Base-by-base conservation (phyloP, 169 alveolate species). In the Neospora caninum region DNA sequence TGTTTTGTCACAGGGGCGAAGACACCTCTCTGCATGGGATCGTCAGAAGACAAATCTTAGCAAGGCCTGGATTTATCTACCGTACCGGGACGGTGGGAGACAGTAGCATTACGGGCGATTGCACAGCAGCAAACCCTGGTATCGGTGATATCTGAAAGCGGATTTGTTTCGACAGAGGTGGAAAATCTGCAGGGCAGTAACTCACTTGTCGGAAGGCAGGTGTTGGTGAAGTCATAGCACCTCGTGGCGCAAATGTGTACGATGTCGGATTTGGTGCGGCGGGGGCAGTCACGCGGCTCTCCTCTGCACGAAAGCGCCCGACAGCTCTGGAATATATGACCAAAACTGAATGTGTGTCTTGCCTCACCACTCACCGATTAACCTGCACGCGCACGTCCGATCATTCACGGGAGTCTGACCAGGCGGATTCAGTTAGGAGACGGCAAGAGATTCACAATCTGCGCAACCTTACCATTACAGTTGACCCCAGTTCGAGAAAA, bases 391-490 rank as follows among this genome's bases (percentile, higher is more conserved):
- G 64, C 92, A 88, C 27, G 58, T 20, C 25, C 84, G 53, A 36
- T 88, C 92, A 39, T 41, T 88, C 84, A 88, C 27, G 45, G 92
- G 92, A 20, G 92, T 84, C 92, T 88, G 92, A 9, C 4, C 64
- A 53, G 42, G 31, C 1, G 34, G 36, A 7, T 20, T 49, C 58
- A 49, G 58, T 49, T 49, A 4, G 58, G 13, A 49, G 13, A 49
- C 58, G 58, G 58, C 58, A 49, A 4, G 58, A 49, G 58, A 49
- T 49, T 49, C 58, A 13, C 58, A 49, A 49, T 7, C 34, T 53
- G 43, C 41, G 67, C 27, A 87, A 29, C 43, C 69, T 20, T 88
- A 88, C 92, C 92, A 88, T 20, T 4, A 88, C 58, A 38, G 92
- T 88, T 43, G 84, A 45, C 22, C 92, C 92, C 22, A 88, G 34